Conservation (phyloP, 345 rosid genomes). For the Brassica cretica region DNA sequence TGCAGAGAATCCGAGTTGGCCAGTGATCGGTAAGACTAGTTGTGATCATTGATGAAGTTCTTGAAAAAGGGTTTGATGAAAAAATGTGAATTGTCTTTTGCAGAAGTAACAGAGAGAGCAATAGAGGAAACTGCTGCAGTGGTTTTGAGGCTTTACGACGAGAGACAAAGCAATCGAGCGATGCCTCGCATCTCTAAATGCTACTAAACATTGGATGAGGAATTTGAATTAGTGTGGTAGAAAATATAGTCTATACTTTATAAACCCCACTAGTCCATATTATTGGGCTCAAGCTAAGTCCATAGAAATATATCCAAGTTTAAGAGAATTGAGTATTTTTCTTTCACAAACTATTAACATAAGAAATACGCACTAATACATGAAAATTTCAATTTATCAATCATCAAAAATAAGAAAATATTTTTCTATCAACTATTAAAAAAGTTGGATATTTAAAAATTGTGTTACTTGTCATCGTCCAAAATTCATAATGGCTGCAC, state of each 20-base stretch:
- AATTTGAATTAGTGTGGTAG: constrained; percentile 2
- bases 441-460: not conserved
- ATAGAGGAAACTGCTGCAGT: constrained; percentile 91
- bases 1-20: constrained; percentile 81
- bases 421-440: not conserved
- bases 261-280: not conserved
- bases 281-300: constrained; percentile 2
- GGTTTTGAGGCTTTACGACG: constrained; percentile 45
- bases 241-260: constrained; percentile 1
- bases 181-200: constrained; percentile 82
- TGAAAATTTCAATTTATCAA: not conserved
- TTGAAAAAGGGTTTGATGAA: not conserved
- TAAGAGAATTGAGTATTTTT: not conserved
- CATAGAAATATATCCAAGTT: constrained; percentile 21
- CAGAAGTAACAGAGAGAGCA: constrained; percentile 94
- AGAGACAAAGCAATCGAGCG: constrained; percentile 54
- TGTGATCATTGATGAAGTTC: not conserved
- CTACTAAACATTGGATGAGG: constrained; percentile 40
- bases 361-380: not conserved
- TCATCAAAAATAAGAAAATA: not conserved
- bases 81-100: constrained; percentile 23
- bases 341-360: not conserved
- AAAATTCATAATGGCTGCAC: not conserved
- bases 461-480: not conserved
- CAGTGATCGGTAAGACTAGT: constrained; percentile 57